Percentiles rank a stretch among this genome's conserved stretches.
Evolutionary conservation across 768 basidiomycete genomes (phyloP).

Genomic region (Tubosaeta brunneosetosa): DNA sequence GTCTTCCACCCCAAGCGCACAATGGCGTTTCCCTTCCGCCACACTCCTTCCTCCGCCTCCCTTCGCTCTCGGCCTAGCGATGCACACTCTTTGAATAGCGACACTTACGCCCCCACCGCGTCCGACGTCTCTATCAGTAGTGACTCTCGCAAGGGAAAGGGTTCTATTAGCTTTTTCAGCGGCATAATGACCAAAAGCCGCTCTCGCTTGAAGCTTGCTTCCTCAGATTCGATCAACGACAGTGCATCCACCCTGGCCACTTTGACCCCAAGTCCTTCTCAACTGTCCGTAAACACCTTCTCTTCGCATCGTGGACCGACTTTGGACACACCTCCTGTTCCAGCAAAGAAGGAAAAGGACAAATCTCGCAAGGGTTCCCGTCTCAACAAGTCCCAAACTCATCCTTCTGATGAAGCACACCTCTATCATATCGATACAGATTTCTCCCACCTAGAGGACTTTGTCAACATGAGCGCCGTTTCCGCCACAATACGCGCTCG

Average conservation of each 20-base stretch:
- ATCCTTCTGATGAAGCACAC: constrained; percentile 27
- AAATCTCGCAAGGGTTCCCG: constrained; percentile 15
- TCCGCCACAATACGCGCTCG: constrained; percentile 10
- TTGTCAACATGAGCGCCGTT: constrained; percentile 46
- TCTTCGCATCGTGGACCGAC: neutral
- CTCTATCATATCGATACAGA: constrained; percentile 23
- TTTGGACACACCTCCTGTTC: constrained; percentile 8
- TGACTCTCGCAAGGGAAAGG: constrained; percentile 44
- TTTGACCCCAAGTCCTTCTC: constrained; percentile 37
- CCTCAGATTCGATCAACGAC: constrained; percentile 29
- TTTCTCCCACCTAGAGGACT: constrained; percentile 71
- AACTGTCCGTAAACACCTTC: constrained; percentile 21
- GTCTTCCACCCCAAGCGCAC: constrained; percentile 21
- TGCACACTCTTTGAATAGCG: constrained; percentile 24
- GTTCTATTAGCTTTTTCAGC: constrained; percentile 39
- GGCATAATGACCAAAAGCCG: constrained; percentile 39
- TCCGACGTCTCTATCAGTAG: constrained; percentile 32
- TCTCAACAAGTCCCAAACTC: constrained; percentile 20
- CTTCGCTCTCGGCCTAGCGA: constrained; percentile 28
- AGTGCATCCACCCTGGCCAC: constrained; percentile 29
- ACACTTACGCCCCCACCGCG: constrained; percentile 26
- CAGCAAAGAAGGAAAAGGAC: constrained; percentile 28
- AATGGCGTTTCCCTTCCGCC: constrained; percentile 24
- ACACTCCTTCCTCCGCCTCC: constrained; percentile 32
- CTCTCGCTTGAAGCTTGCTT: constrained; percentile 37